These are phyloP conservation scores for Claviceps pusilla DNA, from an alignment of 2,329 filamentous ascomycete species.

Conservation along the genomic window DNA sequence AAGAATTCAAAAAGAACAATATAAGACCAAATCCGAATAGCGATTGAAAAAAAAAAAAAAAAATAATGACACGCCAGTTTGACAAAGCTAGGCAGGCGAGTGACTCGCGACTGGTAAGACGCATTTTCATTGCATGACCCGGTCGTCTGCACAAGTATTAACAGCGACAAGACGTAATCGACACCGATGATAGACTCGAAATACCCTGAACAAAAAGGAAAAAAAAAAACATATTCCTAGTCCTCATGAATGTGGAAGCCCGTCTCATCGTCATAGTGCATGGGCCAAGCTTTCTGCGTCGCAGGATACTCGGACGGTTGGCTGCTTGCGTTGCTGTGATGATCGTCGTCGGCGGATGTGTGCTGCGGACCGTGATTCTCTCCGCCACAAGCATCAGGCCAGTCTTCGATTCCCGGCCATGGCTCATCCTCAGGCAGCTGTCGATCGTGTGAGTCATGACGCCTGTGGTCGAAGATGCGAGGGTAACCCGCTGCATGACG, in stretches of 20 bases:
- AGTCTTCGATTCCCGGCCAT: constrained; percentile 42
- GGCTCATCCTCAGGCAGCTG: constrained; percentile 37
- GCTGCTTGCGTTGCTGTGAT: constrained; percentile 29
- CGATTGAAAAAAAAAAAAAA: too few relatives aligned
- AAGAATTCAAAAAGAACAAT: background rate
- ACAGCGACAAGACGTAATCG: too few relatives aligned
- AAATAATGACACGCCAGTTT: too few relatives aligned
- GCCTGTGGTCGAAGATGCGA: constrained; percentile 4
- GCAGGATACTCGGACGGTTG: constrained; percentile 42
- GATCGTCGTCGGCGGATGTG: constrained; percentile 13
- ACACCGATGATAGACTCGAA: background rate
- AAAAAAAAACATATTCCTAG: constrained; percentile 3
- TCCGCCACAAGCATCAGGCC: constrained; percentile 28
- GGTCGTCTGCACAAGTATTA: too few relatives aligned
- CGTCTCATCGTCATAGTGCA: constrained; percentile 9
- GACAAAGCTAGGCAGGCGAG: too few relatives aligned
- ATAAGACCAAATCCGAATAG: too few relatives aligned
- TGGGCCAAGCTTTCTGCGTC: constrained; percentile 29
- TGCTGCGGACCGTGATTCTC: constrained; percentile 35
- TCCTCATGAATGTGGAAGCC: constrained; percentile 29
- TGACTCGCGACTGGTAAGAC: too few relatives aligned
- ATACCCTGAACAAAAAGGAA: background rate
- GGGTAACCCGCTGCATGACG: constrained; percentile 16
- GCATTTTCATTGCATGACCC: too few relatives aligned
- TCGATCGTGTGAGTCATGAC: constrained; percentile 13